Evolutionary conservation across 352 stramenopile species (phyloP).

Genomic region (Globisporangium cylindrosporum): DNA sequence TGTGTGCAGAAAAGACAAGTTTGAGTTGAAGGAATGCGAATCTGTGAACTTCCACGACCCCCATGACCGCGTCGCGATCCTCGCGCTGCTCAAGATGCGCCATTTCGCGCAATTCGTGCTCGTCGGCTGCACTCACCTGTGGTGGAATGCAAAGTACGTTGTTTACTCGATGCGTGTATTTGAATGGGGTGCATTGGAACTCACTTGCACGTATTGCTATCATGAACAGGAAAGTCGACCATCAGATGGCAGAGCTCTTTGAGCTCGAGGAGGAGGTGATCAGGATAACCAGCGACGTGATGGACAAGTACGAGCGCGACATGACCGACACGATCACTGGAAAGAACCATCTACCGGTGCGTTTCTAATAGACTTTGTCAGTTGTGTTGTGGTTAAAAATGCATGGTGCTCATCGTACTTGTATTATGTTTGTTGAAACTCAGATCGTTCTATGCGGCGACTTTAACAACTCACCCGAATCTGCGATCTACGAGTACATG

Average conservation of each 20-base stretch:
- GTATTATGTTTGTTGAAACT: too few relatives aligned
- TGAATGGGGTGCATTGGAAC: too few relatives aligned
- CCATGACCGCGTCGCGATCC: constrained; percentile 82
- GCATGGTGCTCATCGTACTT: too few relatives aligned
- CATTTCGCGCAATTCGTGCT: constrained; percentile 80
- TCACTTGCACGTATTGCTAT: not conserved
- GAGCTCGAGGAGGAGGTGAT: constrained; percentile 84
- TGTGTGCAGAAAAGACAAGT: constrained; percentile 69
- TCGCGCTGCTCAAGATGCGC: constrained; percentile 81
- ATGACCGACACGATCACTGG: constrained; percentile 50
- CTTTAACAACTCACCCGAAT: constrained; percentile 88
- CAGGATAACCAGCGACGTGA: constrained; percentile 70
- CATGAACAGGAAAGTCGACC: constrained; percentile 66
- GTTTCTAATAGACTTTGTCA: constrained; percentile 1
- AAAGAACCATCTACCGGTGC: constrained; percentile 47
- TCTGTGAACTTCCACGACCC: constrained; percentile 85
- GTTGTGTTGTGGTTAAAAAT: too few relatives aligned
- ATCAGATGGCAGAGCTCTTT: constrained; percentile 84
- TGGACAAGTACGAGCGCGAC: constrained; percentile 80
- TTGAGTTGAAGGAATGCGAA: constrained; percentile 84
- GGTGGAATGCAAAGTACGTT: constrained; percentile 85
- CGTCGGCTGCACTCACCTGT: constrained; percentile 81
- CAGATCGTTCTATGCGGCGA: constrained; percentile 81
- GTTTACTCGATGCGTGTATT: not conserved
- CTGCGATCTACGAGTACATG: constrained; percentile 86